phyloP scores from a whole-genome alignment of 2,329 filamentous ascomycete genomes.

The Cadophora gregata region DNA sequence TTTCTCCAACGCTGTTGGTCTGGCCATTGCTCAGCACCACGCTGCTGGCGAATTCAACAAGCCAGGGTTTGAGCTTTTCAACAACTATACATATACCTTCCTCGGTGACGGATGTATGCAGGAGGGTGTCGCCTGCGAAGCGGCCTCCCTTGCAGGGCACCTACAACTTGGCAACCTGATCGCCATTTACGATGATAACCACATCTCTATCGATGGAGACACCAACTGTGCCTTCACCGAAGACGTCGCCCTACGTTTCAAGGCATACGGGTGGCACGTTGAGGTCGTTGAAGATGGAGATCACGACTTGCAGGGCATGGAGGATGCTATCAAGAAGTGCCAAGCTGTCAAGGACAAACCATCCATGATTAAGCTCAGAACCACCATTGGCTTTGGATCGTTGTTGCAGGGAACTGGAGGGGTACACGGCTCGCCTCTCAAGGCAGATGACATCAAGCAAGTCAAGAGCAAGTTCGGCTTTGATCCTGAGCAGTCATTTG shows the following conservation, averaged over 20 bases:
- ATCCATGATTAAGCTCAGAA: constrained; percentile 93
- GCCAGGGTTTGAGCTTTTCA: constrained; percentile 85
- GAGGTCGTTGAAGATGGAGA: constrained; percentile 86
- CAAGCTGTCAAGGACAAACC: constrained; percentile 95
- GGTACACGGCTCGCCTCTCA: constrained; percentile 95
- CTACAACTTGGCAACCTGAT: constrained; percentile 98
- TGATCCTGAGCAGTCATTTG: constrained; percentile 91
- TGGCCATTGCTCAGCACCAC: constrained; percentile 95
- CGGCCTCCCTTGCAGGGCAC: constrained; percentile 90
- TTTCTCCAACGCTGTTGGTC: constrained; percentile 95
- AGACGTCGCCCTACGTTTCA: constrained; percentile 92
- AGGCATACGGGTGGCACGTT: constrained; percentile 96
- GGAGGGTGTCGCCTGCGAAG: constrained; percentile 96
- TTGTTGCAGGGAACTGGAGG: constrained; percentile 90
- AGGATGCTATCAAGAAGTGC: constrained; percentile 84
- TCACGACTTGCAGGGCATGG: constrained; percentile 84
- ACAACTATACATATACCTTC: constrained; percentile 98
- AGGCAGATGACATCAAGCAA: constrained; percentile 90
- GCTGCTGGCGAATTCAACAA: constrained; percentile 94
- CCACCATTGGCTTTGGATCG: constrained; percentile 96
- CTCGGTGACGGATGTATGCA: constrained; percentile 98
- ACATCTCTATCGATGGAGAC: constrained; percentile 94
- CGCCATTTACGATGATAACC: constrained; percentile 97
- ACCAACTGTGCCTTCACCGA: constrained; percentile 97
- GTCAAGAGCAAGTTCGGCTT: constrained; percentile 97